Base-by-base conservation (phyloP, 768 basidiomycete species). In the Tremella yokohamensis region DNA sequence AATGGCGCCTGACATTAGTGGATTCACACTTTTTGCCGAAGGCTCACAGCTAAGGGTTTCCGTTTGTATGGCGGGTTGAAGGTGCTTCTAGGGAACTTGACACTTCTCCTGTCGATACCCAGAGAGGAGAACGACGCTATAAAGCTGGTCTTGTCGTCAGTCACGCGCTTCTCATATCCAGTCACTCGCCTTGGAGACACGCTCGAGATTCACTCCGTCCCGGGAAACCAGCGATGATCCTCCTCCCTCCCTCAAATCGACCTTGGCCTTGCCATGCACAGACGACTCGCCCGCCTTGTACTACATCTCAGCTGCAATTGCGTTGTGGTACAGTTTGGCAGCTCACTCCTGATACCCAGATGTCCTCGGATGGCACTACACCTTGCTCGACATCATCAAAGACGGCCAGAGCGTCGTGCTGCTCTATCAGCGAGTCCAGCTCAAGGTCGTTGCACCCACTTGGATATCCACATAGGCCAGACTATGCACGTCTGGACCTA, bases 281-380 rank as follows among this genome's bases (percentile, higher is more conserved):
- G 79, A 79, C 0, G 73, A 45, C 57, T 82, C 80, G 13, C 72
- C 73, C 0, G 52, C 52, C 19, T 66, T 56, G 78, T 89, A 89
- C 74, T 76, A 50, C n/a, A 16, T 7, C n/a, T 54, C 19, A 42
- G 42, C 15, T 16, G 15, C 4, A 47, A 22, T 16, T 38, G 4
- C 8, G 7, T 20, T 40, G 8, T 16, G 52, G 24, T 20, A 39
- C 18, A 49, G n/a, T 34, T n/a, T 20, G 8, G 20, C 13, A n/a
- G 63, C 73, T 60, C 38, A 74, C 73, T 69, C 84, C 85, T 2
- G 87, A 89, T 1, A 89, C 74, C 87, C 87, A 90, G 70, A 87
- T 82, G 57, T 81, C 81, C 58, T 89, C 88, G 3, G 70, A 74
- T 0, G 82, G 79, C 0, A 87, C 77, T 1, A 82, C 58, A 0